Base-by-base conservation (phyloP, 805 yeast genomes). In the Kodamaea sagamina region DNA sequence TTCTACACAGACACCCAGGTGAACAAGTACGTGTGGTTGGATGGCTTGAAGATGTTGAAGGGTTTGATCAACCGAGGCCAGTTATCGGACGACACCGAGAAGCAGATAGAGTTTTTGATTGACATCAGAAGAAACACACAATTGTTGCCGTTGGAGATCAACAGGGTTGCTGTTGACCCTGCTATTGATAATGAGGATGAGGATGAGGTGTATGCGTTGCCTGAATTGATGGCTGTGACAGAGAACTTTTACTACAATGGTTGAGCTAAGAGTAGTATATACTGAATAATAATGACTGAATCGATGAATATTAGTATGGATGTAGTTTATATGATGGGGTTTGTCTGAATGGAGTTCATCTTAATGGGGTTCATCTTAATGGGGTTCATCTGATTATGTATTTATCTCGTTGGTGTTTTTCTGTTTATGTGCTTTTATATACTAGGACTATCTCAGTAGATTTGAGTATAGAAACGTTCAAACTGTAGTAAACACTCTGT, bases 1-100 rank as follows among this genome's bases (percentile, higher is more conserved):
- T 83, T 86, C 53, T 86, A 75, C 57, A 77, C 86, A 10, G 90
- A 85, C 46, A 82, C 87, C 1, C 75, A 77, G 49, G 87, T 83
- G 37, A 74, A 79, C 38, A 79, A 84, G 32, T 78, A 77, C 42
- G 77, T 82, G 6, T 88, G 95, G 95, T 65, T 84, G 26, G 95
- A 88, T 62, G 96, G 95, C 0, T 60, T 87, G 42, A 79, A 78
- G 53, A 64, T 71, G 71, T 65, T 70, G 50, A 65, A 62, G 47
- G 71, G 70, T 4, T 51, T 56, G 48, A 57, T 52, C 2, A 58
- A 58, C 15, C 56, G 58, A 1, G 65, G 65, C 12, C 61, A 63
- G 26, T 59, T 70, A 24, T 67, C 73, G 0, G 48, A 43, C 7
- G 73, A 69, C 24, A 69, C 76, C 6, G 60, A 62, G 13, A 55